These are phyloP conservation scores for Vigna reflexopilosa DNA, from an alignment of 306 rosid species.

Conservation along the genomic window DNA sequence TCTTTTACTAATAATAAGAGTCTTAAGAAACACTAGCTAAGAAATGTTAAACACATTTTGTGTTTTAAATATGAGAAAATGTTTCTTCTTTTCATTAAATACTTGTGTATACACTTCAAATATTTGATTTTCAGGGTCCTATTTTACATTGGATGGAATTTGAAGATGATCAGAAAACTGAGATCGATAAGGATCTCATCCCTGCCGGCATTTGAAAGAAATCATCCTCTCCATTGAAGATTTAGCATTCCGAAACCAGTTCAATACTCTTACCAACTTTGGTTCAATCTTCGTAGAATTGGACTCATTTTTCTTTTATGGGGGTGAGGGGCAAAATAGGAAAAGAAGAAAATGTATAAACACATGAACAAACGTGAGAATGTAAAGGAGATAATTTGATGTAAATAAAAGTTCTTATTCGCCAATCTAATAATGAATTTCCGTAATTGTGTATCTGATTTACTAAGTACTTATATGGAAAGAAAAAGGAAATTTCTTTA, in stretches of 20 bases:
- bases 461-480: too few relatives aligned
- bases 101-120: not conserved
- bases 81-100: not conserved
- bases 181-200: conserved; percentile 46
- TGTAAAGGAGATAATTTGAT: not conserved
- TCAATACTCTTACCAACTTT: not conserved
- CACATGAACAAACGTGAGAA: not conserved
- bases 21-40: not conserved
- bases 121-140: conserved; percentile 67
- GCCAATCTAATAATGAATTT: not conserved
- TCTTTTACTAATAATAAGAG: not conserved
- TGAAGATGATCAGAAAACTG: conserved; percentile 54
- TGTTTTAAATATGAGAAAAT: conserved; percentile 1
- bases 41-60: not conserved
- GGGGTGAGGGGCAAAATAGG: not conserved
- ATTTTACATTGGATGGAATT: conserved; percentile 74
- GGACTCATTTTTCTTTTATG: not conserved
- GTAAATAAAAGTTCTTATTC: conserved; percentile 21
- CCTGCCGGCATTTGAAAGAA: conserved; percentile 54
- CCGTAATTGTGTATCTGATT: too few relatives aligned
- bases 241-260: conserved; percentile 6
- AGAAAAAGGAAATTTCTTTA: too few relatives aligned
- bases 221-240: conserved; percentile 37
- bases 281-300: not conserved
- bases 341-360: conserved; percentile 8